Evolutionary conservation across 169 alveolate genomes (phyloP), one percentile per base, ranked within the genome.

Genomic region (Theileria annulata): DNA sequence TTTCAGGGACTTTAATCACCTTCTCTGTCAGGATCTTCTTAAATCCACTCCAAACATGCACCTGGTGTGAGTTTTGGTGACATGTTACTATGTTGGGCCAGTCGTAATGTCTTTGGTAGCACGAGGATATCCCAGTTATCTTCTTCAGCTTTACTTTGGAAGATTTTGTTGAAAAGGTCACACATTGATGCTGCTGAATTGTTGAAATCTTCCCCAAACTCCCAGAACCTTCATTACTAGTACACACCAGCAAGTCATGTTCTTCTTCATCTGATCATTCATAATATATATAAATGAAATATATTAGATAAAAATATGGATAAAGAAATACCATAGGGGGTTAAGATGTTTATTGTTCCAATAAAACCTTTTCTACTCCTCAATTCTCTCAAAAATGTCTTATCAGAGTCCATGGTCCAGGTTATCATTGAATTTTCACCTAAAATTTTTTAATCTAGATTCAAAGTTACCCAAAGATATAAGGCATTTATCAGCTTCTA

Each of bases 41-140:
- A 54, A 86, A 87, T 13, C 95, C 96, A 42, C 95, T 90, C 92
- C 92, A 91, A 17, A 92, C 77, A 73, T 81, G 92, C 49, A 85
- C 93, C 23, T 82, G 91, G 51, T 92, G 88, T 64, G 88, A 76
- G 58, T 86, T 87, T 28, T 51, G 76, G 64, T 92, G 94, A 48
- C 89, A 79, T 31, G 94, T 73, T 28, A 80, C 87, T 62, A 88
- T 78, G 68, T 92, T 80, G 3, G 93, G 93, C 95, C 94, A 85
- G 75, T 89, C 93, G 72, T 80, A 83, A 70, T 87, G 92, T 30
- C 91, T 67, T 37, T 78, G 77, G 87, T 82, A 58, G 33, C 79
- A 79, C 27, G 86, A 17, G 19, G 88, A 21, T 21, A 54, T 33
- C 30, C 80, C 76, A 13, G 77, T 62, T 56, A 81, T 77, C 56